Conservation (phyloP, 2,329 filamentous ascomycete species). For the Fusarium newnesense region DNA sequence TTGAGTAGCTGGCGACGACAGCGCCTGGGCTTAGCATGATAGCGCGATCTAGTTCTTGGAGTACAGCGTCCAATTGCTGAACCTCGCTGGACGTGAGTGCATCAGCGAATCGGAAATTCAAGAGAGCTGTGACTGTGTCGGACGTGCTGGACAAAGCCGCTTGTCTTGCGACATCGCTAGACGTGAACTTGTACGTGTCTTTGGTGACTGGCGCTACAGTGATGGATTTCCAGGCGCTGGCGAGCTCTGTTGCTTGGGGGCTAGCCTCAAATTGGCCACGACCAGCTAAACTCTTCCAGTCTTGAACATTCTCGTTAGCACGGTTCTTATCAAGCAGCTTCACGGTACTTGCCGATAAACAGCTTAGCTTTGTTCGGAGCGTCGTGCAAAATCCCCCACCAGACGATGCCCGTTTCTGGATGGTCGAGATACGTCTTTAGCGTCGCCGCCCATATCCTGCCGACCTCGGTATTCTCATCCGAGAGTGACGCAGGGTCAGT, state of each 20-base stretch:
- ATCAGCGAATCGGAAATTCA: not conserved
- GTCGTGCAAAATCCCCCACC: slow-evolving; percentile 12
- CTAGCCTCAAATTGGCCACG: not conserved
- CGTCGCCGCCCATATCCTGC: slow-evolving; percentile 17
- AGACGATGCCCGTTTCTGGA: slow-evolving; percentile 14
- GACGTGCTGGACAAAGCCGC: not conserved
- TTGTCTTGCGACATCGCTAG: not conserved
- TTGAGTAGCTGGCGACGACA: not conserved
- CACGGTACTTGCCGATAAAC: not conserved
- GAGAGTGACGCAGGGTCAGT: not conserved
- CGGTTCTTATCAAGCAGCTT: not conserved
- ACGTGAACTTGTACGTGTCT: not conserved
- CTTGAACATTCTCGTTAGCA: not conserved
- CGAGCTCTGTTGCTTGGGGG: not conserved
- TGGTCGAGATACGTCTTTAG: slow-evolving; percentile 12
- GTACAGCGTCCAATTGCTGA: not conserved
- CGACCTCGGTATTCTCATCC: not conserved
- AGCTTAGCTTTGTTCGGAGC: slow-evolving; percentile 5
- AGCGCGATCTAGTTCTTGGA: not conserved
- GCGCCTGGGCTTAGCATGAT: not conserved
- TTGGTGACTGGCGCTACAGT: not conserved
- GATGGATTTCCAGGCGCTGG: not conserved
- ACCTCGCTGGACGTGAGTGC: not conserved
- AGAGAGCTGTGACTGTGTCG: not conserved
- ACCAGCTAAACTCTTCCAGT: not conserved